Base-by-base conservation (phyloP, 768 basidiomycete species). In the Trametes gibbosa region DNA sequence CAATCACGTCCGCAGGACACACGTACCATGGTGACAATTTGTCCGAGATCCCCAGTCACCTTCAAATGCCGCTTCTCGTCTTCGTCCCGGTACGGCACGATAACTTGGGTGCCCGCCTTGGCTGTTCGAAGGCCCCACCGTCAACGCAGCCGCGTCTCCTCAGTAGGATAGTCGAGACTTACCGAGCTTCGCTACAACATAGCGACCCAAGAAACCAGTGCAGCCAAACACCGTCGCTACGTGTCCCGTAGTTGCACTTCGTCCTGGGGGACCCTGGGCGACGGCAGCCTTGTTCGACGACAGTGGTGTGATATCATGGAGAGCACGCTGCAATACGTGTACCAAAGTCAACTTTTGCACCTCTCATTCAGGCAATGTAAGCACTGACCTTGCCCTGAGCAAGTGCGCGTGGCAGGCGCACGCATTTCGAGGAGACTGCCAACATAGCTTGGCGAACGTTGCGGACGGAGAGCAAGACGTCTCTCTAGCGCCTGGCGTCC, bases 141-240 rank as follows among this genome's bases (percentile, higher is more conserved):
- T 53, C 34, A 45, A 25, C 37, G 45, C 42, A 5, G 29, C 49
- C 2, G 43, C 29, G 29, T 32, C 29, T 24, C 53, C 55, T 32
- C 29, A 32, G 29, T 10, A 32, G 10, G 10, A 32, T 10, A 32
- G 29, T 4, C 29, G 29, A 32, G 39, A 71, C 85, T 65, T 68
- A 94, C 93, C 95, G 13, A 99, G 84, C 78, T 98, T 98, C 32
- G 89, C 84, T 40, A 98, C 92, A 43, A 98, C 79, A 74, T 98
- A 98, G 70, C 95, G 80, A 45, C 96, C 97, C 58, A 99, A 77
- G 73, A 98, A 98, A 5, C 95, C 92, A 3, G 95, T 97, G 71
- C 88, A 90, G 23, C 97, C 97, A 79, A 99, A 98, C 50, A 98
- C 95, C 16, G 97, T 99, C 41, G 89, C 96, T 37, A 88, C 84